Conservation (phyloP, 257 asterid species). For the Prunella vulgaris region DNA sequence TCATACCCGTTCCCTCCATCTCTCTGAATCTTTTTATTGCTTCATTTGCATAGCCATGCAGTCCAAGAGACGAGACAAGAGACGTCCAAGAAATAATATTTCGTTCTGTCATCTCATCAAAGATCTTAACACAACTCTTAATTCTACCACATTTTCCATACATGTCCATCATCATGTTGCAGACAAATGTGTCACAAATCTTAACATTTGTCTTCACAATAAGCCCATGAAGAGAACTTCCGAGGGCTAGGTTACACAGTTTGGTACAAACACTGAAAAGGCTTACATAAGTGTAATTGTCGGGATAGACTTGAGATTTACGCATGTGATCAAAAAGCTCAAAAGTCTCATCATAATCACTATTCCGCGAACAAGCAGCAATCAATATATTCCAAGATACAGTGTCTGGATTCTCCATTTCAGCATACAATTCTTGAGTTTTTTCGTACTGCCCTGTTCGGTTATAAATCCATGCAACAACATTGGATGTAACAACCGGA, state of each 20-base stretch:
- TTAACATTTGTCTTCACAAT: conserved; percentile 39
- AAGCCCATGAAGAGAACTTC: conserved; percentile 71
- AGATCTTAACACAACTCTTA: conserved; percentile 49
- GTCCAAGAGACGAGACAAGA: conserved; percentile 59
- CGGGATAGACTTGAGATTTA: conserved; percentile 42
- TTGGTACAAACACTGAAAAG: conserved; percentile 64
- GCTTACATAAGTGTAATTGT: conserved; percentile 72
- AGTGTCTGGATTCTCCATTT: conserved; percentile 62
- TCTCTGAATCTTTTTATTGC: conserved; percentile 55
- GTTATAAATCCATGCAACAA: conserved; percentile 64
- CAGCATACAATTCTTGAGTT: conserved; percentile 72
- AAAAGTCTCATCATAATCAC: conserved; percentile 62
- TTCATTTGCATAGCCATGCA: conserved; percentile 59
- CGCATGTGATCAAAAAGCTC: conserved; percentile 74
- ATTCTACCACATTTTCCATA: conserved; percentile 79
- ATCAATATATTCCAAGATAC: conserved; percentile 82
- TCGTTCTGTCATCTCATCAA: conserved; percentile 36
- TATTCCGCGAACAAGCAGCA: conserved; percentile 81
- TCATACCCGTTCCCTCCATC: conserved; percentile 49
- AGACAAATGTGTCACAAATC: conserved; percentile 53
- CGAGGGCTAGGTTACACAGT: conserved; percentile 63
- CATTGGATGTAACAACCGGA: conserved; percentile 49
- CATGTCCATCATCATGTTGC: conserved; percentile 76
- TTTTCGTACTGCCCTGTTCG: conserved; percentile 52
- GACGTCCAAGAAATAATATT: conserved; percentile 76